phyloP scores from a whole-genome alignment of 176 grass and related monocot genomes.

The Hyparrhenia diplandra region DNA sequence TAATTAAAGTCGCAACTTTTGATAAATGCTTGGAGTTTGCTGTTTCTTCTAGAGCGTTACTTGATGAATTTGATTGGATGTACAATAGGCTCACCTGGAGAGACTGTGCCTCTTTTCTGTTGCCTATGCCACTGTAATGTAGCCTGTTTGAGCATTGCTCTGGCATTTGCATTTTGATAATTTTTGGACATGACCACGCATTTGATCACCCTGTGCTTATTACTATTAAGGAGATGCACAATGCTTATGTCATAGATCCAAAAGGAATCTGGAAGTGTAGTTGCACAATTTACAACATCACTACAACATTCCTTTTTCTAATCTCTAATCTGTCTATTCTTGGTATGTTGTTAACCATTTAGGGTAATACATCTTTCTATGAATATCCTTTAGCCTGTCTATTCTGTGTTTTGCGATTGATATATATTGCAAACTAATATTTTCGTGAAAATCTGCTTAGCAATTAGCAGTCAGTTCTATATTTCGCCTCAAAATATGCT shows the following conservation, averaged over 20 bases:
- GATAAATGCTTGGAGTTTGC: background rate
- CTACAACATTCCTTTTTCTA: background rate
- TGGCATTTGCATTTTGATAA: background rate
- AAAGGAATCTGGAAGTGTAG: background rate
- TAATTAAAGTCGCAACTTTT: background rate
- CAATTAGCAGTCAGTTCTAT: background rate
- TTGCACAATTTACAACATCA: background rate
- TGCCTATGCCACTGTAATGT: background rate
- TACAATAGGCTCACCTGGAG: background rate
- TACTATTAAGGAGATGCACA: background rate
- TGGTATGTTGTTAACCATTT: background rate
- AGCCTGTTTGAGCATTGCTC: background rate
- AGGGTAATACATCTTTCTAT: background rate
- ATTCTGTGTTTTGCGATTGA: background rate
- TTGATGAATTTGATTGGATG: slow-evolving; percentile 2
- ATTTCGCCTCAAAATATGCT: background rate
- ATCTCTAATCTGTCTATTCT: background rate
- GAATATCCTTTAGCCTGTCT: background rate
- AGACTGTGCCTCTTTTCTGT: background rate
- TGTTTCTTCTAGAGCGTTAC: background rate
- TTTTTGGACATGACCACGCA: background rate
- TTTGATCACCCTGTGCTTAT: background rate
- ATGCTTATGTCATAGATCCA: background rate
- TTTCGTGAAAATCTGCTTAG: background rate
- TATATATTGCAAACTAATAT: background rate